A percentile compares a stretch with the other conserved stretches of the same genome.
phyloP scores from a whole-genome alignment of 1,139 yeast genomes.

The Suhomyces wounanorum region DNA sequence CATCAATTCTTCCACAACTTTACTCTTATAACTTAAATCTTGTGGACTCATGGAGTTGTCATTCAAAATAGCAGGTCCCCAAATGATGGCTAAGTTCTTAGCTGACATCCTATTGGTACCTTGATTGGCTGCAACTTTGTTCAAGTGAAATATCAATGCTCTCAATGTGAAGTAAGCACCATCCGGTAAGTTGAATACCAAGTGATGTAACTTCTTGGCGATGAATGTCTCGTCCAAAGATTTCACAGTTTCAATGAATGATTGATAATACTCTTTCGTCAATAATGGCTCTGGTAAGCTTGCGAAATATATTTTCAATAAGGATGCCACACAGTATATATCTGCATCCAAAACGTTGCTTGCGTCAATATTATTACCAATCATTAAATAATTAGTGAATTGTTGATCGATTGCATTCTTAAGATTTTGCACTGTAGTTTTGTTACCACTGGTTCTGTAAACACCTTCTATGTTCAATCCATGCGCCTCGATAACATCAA shows the following conservation, averaged over 20 bases:
- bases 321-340: constrained; percentile 70
- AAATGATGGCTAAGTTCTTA: constrained; percentile 77
- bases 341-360: constrained; percentile 64
- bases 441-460: constrained; percentile 83
- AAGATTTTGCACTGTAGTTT: constrained; percentile 69
- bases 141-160: constrained; percentile 79
- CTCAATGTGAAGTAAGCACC: constrained; percentile 92
- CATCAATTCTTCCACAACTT: constrained; percentile 81
- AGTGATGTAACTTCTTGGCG: constrained; percentile 78
- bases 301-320: constrained; percentile 66
- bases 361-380: constrained; percentile 47
- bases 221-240: constrained; percentile 52
- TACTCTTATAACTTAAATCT: constrained; percentile 79
- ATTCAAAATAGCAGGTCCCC: constrained; percentile 89
- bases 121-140: constrained; percentile 67
- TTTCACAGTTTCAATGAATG: constrained; percentile 73
- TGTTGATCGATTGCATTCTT: constrained; percentile 74
- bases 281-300: constrained; percentile 71
- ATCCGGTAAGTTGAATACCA: constrained; percentile 88
- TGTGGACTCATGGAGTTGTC: constrained; percentile 67
- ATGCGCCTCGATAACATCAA: constrained; percentile 77
- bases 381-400: constrained; percentile 59
- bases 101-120: constrained; percentile 76
- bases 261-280: constrained; percentile 56
- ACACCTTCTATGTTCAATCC: constrained; percentile 89